A percentile compares a stretch with the other conserved stretches of the same genome.
Evolutionary conservation across 768 basidiomycete genomes (phyloP).

Genomic region (Mycena alexandri): DNA sequence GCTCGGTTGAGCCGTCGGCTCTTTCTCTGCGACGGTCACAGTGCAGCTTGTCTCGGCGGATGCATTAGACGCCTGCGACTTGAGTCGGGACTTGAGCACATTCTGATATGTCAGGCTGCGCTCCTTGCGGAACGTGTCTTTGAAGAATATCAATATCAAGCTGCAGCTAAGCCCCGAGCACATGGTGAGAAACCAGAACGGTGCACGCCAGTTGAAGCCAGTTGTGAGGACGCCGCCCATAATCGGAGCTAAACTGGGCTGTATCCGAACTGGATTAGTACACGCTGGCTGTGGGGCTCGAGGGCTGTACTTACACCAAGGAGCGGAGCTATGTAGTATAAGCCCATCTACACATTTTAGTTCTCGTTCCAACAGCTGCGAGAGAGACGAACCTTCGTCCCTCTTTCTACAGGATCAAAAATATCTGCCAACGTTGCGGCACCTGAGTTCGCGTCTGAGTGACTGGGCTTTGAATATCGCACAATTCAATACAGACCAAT

Average conservation of each 20-base stretch:
- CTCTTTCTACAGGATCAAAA: conserved; percentile 79
- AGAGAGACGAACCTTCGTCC: conserved; percentile 61
- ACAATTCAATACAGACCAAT: conserved; percentile 54
- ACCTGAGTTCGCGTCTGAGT: conserved; percentile 41
- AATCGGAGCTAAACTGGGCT: conserved; percentile 70
- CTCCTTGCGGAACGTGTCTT: conserved; percentile 86
- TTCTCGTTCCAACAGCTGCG: neutral
- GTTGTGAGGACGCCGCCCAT: conserved; percentile 78
- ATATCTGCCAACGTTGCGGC: conserved; percentile 86
- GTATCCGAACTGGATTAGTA: neutral
- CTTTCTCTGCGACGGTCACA: conserved; percentile 21
- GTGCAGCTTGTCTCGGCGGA: conserved; percentile 22
- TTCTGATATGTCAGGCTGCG: conserved; percentile 86
- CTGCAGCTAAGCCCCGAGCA: conserved; percentile 67
- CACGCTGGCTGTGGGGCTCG: neutral
- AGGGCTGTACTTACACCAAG: conserved; percentile 62
- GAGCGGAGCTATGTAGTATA: conserved; percentile 84
- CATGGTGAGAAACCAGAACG: conserved; percentile 86
- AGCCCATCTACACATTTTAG: conserved; percentile 65
- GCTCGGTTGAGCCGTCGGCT: neutral
- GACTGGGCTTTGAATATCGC: neutral
- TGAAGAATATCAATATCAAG: conserved; percentile 76
- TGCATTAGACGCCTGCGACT: conserved; percentile 29
- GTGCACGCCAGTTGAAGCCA: conserved; percentile 80
- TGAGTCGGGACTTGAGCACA: conserved; percentile 63